Percentiles rank a stretch among this genome's conserved stretches.
Evolutionary conservation across 805 yeast species (phyloP).

Genomic region (Martiniozyma abietophila): DNA sequence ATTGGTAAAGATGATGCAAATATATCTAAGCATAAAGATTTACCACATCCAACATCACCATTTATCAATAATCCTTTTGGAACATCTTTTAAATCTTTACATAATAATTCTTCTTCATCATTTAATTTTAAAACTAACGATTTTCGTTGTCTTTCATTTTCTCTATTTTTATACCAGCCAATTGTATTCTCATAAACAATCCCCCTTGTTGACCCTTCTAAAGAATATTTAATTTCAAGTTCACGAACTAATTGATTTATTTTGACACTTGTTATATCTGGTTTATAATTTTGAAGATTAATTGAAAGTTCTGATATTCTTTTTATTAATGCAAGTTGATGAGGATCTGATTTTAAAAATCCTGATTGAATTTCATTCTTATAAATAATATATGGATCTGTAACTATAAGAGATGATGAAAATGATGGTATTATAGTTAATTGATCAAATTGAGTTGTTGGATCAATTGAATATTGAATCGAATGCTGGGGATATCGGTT

Average conservation of each 20-base stretch:
- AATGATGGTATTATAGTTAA: not conserved
- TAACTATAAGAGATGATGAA: constrained; percentile 18
- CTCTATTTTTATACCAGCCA: constrained; percentile 18
- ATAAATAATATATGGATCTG: constrained; percentile 57
- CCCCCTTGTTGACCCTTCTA: constrained; percentile 11
- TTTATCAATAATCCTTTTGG: constrained; percentile 58
- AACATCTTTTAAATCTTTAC: constrained; percentile 43
- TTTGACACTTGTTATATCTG: constrained; percentile 38
- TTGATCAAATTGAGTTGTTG: not conserved
- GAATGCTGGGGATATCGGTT: too few relatives aligned
- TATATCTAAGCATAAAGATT: constrained; percentile 64
- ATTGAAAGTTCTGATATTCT: constrained; percentile 54
- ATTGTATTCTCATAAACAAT: constrained; percentile 23
- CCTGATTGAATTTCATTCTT: constrained; percentile 45
- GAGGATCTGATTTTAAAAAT: constrained; percentile 41
- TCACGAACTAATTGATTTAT: constrained; percentile 31
- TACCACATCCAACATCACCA: constrained; percentile 70
- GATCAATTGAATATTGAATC: not conserved
- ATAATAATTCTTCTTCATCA: constrained; percentile 33
- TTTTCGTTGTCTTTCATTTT: constrained; percentile 14
- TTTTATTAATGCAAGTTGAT: constrained; percentile 54
- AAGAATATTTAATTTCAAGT: constrained; percentile 20
- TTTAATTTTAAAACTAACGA: constrained; percentile 42
- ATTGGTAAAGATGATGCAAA: constrained; percentile 61
- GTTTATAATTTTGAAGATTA: constrained; percentile 51